Conservation (phyloP, 352 stramenopile genomes). For the Phytophthora multivora region DNA sequence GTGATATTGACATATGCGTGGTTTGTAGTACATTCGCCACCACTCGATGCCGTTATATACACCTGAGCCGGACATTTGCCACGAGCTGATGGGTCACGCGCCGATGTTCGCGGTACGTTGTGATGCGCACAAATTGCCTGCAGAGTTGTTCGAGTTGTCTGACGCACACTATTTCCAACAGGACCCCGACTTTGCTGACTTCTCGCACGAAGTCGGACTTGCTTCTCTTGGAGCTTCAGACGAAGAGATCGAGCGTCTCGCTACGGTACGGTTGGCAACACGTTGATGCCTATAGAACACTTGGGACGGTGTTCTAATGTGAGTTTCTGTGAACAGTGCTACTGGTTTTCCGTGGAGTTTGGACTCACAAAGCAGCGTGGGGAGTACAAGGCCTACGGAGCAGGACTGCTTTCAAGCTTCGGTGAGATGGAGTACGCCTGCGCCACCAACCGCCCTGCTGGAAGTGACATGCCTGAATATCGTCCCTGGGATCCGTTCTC, state of each 20-base stretch:
- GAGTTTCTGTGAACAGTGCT: conserved; percentile 67
- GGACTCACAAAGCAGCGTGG: conserved; percentile 94
- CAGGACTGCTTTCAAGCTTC: conserved; percentile 96
- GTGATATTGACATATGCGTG: neutral
- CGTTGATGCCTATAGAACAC: too few species aligned
- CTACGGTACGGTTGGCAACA: conserved; percentile 56
- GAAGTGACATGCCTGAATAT: conserved; percentile 83
- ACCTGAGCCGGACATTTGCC: conserved; percentile 98
- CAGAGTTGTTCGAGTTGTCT: neutral
- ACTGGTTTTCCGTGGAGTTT: conserved; percentile 99
- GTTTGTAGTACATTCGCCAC: conserved; percentile 92
- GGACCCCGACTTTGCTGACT: conserved; percentile 97
- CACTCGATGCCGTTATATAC: conserved; percentile 96
- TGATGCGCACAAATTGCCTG: too few species aligned
- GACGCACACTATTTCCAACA: conserved; percentile 12
- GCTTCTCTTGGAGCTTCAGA: conserved; percentile 95
- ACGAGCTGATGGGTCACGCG: conserved; percentile 96
- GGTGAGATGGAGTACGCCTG: conserved; percentile 97
- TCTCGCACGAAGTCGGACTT: conserved; percentile 96
- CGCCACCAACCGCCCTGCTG: conserved; percentile 57
- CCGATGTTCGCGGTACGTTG: conserved; percentile 94
- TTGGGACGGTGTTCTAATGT: conserved; percentile 2
- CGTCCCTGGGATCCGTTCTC: conserved; percentile 94
- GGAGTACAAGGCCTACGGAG: conserved; percentile 96
- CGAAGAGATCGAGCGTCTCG: conserved; percentile 94